These are phyloP conservation scores for Oenanthe javanica DNA, from an alignment of 140 eudicot species.

Conservation along the genomic window DNA sequence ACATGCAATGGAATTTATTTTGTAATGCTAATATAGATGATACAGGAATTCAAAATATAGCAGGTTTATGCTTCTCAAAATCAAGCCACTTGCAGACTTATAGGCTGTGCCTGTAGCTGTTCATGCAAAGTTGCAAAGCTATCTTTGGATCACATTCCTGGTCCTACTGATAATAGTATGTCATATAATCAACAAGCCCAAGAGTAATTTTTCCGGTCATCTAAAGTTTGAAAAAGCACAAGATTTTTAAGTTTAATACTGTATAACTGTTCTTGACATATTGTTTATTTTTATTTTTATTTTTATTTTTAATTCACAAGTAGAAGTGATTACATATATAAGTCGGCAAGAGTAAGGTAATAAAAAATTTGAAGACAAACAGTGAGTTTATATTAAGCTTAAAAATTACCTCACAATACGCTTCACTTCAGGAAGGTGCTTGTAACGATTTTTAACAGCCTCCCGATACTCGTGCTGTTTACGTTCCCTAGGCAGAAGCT, in stretches of 20 bases:
- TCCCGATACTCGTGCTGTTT: conserved; percentile 79
- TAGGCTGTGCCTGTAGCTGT: not conserved
- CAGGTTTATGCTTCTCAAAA: not conserved
- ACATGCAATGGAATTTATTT: not conserved
- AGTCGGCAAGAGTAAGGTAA: not conserved
- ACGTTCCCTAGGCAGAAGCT: conserved; percentile 93
- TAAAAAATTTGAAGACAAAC: not conserved
- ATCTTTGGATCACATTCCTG: not conserved
- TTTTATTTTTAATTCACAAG: too few relatives aligned
- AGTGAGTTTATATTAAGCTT: not conserved
- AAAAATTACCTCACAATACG: conserved; percentile 69
- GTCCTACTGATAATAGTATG: not conserved
- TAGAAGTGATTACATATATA: too few relatives aligned
- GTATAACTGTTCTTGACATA: not conserved
- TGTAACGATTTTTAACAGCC: conserved; percentile 85
- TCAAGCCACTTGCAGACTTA: not conserved
- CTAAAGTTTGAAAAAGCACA: not conserved
- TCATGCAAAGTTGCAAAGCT: not conserved
- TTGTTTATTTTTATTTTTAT: not conserved
- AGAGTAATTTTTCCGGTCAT: not conserved
- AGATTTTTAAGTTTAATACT: not conserved
- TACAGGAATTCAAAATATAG: not conserved
- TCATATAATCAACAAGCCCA: not conserved
- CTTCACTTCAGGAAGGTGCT: conserved; percentile 92
- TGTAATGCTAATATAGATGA: not conserved